Percentiles rank a stretch among this genome's conserved stretches.
phyloP scores from a whole-genome alignment of 768 basidiomycete species.

The Vishniacozyma victoriae region DNA sequence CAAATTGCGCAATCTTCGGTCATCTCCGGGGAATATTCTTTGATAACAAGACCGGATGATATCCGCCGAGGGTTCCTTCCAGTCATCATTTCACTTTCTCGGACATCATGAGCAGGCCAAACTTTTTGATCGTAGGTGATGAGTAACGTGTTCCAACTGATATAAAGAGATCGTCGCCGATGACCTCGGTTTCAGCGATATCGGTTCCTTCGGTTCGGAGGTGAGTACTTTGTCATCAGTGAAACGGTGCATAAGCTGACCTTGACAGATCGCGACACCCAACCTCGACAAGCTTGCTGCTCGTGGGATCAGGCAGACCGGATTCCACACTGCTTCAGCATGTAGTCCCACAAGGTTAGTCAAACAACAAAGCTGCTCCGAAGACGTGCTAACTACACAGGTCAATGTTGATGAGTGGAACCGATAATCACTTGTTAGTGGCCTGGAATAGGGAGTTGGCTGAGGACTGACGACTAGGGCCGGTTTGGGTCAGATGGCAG shows the following conservation, averaged over 20 bases:
- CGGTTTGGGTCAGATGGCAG: slow-evolving; percentile 29
- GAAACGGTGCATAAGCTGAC: neutral
- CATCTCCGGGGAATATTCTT: too few species aligned
- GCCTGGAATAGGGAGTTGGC: neutral
- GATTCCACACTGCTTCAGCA: slow-evolving; percentile 32
- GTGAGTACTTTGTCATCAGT: slow-evolving; percentile 6
- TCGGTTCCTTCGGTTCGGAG: slow-evolving; percentile 29
- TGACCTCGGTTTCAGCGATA: slow-evolving; percentile 30
- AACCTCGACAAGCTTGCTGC: slow-evolving; percentile 33
- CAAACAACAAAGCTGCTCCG: neutral
- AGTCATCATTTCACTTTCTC: too few species aligned
- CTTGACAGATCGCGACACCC: slow-evolving; percentile 28
- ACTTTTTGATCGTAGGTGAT: slow-evolving; percentile 27
- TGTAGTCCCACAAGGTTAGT: slow-evolving; percentile 28
- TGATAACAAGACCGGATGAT: too few species aligned
- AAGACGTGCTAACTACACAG: neutral
- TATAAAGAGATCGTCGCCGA: slow-evolving; percentile 27
- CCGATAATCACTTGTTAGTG: slow-evolving; percentile 17
- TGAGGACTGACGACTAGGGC: slow-evolving; percentile 10
- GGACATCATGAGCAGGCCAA: slow-evolving; percentile 17
- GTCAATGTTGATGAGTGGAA: slow-evolving; percentile 14
- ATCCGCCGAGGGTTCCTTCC: too few species aligned
- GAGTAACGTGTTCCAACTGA: neutral
- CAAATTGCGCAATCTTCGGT: neutral
- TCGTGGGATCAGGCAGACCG: slow-evolving; percentile 22